Evolutionary conservation across 306 rosid genomes (phyloP).

Genomic region (Lathyrus tuberosus): DNA sequence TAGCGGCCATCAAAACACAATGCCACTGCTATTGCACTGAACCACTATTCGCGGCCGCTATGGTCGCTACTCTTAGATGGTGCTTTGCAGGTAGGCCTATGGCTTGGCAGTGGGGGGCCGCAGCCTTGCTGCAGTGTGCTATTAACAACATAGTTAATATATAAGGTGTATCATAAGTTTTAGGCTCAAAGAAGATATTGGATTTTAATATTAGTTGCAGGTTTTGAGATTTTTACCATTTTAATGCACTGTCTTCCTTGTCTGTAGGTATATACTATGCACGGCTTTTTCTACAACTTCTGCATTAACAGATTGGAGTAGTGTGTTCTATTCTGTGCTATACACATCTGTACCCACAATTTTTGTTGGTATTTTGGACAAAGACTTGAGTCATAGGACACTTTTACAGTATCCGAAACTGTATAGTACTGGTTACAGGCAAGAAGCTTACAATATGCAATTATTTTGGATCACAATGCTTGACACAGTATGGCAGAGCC

Average conservation of each 20-base stretch:
- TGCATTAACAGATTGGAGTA: slow-evolving; percentile 97
- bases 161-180: slow-evolving; percentile 17
- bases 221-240: slow-evolving; percentile 30
- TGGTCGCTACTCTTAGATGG: too few species aligned
- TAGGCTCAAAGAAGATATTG: slow-evolving; percentile 30
- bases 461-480: slow-evolving; percentile 92
- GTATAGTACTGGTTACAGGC: slow-evolving; percentile 86
- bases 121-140: too few species aligned
- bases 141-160: too few species aligned
- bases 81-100: too few species aligned
- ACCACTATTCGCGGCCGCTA: too few species aligned
- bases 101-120: too few species aligned
- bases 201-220: slow-evolving; percentile 20
- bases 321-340: slow-evolving; percentile 90
- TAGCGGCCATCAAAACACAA: too few species aligned
- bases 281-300: slow-evolving; percentile 93
- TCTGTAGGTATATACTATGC: slow-evolving; percentile 78
- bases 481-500: slow-evolving; percentile 99
- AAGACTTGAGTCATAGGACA: slow-evolving; percentile 79
- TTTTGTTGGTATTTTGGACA: slow-evolving; percentile 91
- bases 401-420: slow-evolving; percentile 76
- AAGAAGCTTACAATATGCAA: slow-evolving; percentile 83
- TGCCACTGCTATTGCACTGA: too few species aligned
- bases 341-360: slow-evolving; percentile 96
- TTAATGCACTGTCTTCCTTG: slow-evolving; percentile 37